A percentile compares a stretch with the other conserved stretches of the same genome.
These are phyloP conservation scores for Tephrocybe sp. DNA, from an alignment of 768 basidiomycete species.

Conservation along the genomic window DNA sequence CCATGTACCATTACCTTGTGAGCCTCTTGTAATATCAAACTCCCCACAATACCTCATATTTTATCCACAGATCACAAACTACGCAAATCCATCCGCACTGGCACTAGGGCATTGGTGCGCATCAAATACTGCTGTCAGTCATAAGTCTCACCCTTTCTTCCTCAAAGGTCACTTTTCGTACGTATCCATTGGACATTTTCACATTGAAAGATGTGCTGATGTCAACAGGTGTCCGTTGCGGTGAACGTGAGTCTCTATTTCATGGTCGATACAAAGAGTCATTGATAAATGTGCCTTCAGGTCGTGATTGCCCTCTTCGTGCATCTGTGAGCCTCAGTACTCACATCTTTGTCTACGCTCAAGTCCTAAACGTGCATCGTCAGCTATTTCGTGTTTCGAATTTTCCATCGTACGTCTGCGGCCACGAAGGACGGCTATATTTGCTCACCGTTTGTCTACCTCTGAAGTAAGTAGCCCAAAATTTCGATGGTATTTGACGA, in stretches of 20 bases:
- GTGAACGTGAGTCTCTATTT: slow-evolving; percentile 20
- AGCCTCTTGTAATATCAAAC: slow-evolving; percentile 2
- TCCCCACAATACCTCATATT: background rate
- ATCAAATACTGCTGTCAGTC: background rate
- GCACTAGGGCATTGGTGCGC: slow-evolving; percentile 34
- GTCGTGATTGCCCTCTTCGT: slow-evolving; percentile 29
- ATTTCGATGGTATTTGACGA: too few species aligned
- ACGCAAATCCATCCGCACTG: slow-evolving; percentile 31
- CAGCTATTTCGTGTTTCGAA: slow-evolving; percentile 34
- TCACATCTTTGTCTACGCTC: background rate
- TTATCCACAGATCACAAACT: slow-evolving; percentile 32
- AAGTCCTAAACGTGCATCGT: background rate
- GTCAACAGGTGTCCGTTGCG: slow-evolving; percentile 23
- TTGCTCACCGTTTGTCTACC: background rate
- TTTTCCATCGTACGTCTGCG: slow-evolving; percentile 28
- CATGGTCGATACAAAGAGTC: background rate
- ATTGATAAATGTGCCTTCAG: slow-evolving; percentile 2
- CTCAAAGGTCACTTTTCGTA: slow-evolving; percentile 35
- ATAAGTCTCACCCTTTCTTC: background rate
- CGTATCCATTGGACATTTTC: slow-evolving; percentile 3
- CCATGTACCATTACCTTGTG: slow-evolving; percentile 39
- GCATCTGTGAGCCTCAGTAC: slow-evolving; percentile 29
- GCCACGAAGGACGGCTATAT: background rate
- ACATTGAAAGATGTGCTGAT: background rate
- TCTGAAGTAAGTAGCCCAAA: too few species aligned